Evolutionary conservation across 352 stramenopile species (phyloP), one percentile per base, ranked within the genome.

Genomic region (Sclerospora graminicola): DNA sequence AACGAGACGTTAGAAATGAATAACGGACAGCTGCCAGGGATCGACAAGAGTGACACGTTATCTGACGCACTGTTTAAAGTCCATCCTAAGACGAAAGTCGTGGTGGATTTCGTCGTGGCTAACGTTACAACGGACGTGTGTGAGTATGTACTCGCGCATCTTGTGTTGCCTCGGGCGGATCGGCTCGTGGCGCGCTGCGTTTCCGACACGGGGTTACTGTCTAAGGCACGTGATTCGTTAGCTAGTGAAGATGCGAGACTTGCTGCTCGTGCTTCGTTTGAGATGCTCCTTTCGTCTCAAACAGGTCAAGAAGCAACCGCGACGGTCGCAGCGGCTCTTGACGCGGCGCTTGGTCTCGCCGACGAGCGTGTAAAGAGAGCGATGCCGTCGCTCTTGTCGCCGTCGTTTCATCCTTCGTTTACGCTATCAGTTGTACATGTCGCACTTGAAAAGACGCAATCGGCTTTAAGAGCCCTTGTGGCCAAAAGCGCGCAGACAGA

Each of bases 101-200:
- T 69, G 7, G 61, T 84, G 15, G 75, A 84, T 4, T 82, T 84
- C 46, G 67, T 87, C 6, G 75, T 84, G 5, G 67, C 66, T 13
- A 69, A 60, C 11, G 67, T 75, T 9, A 71, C 76, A 21, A 84
- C 65, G 0, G 72, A 80, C 16, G 50, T 81, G 6, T 83, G 71
- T 50, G 70, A 83, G 29, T 51, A 82, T 35, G 69, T 78, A 1
- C 46, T 78, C 28, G 39, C 46, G n/a, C 57, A 56, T 5, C 27
- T 79, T 16, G 71, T 82, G 8, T 60, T 45, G 2, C 57, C 62
- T 8, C 47, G 54, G 1, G 75, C 62, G 24, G 66, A 84, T 34
- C 19, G 31, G 2, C 57, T 87, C 8, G 57, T 84, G 2, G 45
- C 71, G 21, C 53, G 29, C 1, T 75, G 66, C 50, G 51, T 57